Evolutionary conservation across 495 filamentous ascomycete genomes (phyloP).

Genomic region (Paragyromitra xinjiangensis): DNA sequence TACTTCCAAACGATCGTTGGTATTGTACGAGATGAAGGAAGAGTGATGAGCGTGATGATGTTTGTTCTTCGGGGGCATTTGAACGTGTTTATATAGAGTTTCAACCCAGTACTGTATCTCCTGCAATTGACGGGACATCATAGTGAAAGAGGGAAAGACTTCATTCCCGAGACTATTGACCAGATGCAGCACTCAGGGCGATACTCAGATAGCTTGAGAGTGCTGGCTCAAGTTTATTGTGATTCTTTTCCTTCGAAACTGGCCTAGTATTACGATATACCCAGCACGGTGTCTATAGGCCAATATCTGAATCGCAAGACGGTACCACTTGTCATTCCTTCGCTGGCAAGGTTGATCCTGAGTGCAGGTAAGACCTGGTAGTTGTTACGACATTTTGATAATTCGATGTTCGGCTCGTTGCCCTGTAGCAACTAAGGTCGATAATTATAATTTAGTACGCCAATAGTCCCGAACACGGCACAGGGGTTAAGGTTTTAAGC

Average conservation of each 20-base stretch:
- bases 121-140: not conserved
- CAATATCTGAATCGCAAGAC: not conserved
- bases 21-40: slow-evolving; percentile 16
- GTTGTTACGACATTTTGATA: slow-evolving; percentile 1
- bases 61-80: slow-evolving; percentile 15
- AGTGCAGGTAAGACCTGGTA: not conserved
- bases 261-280: not conserved
- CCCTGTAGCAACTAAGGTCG: not conserved
- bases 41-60: slow-evolving; percentile 7
- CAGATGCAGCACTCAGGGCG: not conserved
- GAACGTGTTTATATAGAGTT: slow-evolving; percentile 32
- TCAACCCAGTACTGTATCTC: not conserved
- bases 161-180: not conserved
- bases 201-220: not conserved
- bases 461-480: not conserved
- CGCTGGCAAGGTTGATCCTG: not conserved
- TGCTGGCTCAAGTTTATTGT: not conserved
- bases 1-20: slow-evolving; percentile 19
- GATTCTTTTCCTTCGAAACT: not conserved
- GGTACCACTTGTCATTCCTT: not conserved
- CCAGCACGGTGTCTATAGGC: not conserved
- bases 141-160: not conserved
- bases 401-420: not conserved
- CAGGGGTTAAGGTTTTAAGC: not conserved
- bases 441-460: not conserved